Evolutionary conservation across 1,139 yeast species (phyloP).

Genomic region (Lodderomyces metapsilosis): DNA sequence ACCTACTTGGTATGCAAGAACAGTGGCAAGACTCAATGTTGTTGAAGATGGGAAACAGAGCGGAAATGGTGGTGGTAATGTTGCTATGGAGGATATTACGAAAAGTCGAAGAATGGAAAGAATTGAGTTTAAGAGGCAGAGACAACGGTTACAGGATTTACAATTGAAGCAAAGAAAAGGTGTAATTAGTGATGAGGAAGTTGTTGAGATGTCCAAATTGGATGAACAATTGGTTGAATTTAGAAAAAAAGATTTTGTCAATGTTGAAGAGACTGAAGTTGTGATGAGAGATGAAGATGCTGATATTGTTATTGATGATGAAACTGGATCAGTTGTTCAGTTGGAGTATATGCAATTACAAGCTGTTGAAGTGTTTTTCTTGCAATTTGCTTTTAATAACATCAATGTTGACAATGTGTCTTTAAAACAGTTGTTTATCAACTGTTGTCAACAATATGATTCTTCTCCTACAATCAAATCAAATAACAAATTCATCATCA

Average conservation of each 20-base stretch:
- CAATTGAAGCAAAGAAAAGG: slow-evolving; percentile 30
- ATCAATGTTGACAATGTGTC: slow-evolving; percentile 23
- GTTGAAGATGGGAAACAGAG: slow-evolving; percentile 16
- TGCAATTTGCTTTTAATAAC: slow-evolving; percentile 51
- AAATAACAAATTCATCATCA: slow-evolving; percentile 43
- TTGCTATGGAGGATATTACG: slow-evolving; percentile 75
- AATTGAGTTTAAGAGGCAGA: slow-evolving; percentile 62
- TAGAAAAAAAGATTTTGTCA: slow-evolving; percentile 14
- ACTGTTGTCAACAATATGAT: slow-evolving; percentile 18
- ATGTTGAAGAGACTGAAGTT: slow-evolving; percentile 10
- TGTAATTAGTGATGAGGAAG: slow-evolving; percentile 24
- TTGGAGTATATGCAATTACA: slow-evolving; percentile 73
- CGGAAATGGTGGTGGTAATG: slow-evolving; percentile 28
- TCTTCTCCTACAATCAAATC: slow-evolving; percentile 15
- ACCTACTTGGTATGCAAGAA: slow-evolving; percentile 81
- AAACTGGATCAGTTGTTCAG: slow-evolving; percentile 35
- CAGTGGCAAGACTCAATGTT: slow-evolving; percentile 43
- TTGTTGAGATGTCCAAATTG: slow-evolving; percentile 25
- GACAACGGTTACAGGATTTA: slow-evolving; percentile 36
- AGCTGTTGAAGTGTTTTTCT: slow-evolving; percentile 73
- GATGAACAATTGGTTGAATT: slow-evolving; percentile 24
- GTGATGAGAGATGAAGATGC: slow-evolving; percentile 11
- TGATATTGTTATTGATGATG: slow-evolving; percentile 24
- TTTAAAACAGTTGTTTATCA: slow-evolving; percentile 26
- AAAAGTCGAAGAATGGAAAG: slow-evolving; percentile 71